Percentiles rank a stretch among this genome's conserved stretches.
These are phyloP conservation scores for Wickerhamiella australiensis DNA, from an alignment of 805 yeast genomes.

Conservation along the genomic window DNA sequence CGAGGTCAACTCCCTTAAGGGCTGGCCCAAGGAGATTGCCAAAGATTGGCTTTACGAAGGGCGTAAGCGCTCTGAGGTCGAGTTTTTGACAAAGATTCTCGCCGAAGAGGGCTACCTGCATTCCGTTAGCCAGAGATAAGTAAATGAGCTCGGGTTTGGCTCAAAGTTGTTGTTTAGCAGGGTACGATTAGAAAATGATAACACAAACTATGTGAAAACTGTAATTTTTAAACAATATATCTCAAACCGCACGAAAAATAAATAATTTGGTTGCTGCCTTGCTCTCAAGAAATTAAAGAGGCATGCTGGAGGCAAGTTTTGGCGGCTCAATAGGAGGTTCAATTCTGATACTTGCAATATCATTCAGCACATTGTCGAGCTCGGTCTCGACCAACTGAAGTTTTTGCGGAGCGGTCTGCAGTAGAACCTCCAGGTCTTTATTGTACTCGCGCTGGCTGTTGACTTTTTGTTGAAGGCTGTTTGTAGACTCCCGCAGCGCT, in stretches of 20 bases:
- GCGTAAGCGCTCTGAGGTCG: slow-evolving; percentile 78
- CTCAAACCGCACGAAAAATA: neutral
- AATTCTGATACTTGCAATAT: neutral
- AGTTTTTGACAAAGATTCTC: slow-evolving; percentile 50
- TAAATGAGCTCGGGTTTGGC: no score
- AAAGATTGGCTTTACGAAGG: slow-evolving; percentile 86
- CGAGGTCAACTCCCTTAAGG: slow-evolving; percentile 78
- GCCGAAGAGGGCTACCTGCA: slow-evolving; percentile 29
- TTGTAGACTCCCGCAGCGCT: neutral
- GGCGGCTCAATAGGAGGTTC: neutral
- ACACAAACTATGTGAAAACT: no score
- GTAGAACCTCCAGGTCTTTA: neutral
- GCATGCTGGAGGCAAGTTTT: neutral
- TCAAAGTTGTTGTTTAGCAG: neutral
- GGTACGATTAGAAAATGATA: neutral
- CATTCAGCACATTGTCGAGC: neutral
- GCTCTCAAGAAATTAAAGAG: no score
- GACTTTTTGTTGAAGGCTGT: neutral
- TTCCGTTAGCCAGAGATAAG: slow-evolving; percentile 16
- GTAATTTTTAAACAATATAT: no score
- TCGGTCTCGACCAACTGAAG: neutral
- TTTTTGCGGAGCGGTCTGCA: neutral
- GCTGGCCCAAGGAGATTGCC: slow-evolving; percentile 85
- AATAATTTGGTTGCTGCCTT: no score
- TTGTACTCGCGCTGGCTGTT: neutral